Percentiles rank a stretch among this genome's conserved stretches.
These are phyloP conservation scores for Oryza rufipogon DNA, from an alignment of 176 grass and related monocot species.

Conservation along the genomic window DNA sequence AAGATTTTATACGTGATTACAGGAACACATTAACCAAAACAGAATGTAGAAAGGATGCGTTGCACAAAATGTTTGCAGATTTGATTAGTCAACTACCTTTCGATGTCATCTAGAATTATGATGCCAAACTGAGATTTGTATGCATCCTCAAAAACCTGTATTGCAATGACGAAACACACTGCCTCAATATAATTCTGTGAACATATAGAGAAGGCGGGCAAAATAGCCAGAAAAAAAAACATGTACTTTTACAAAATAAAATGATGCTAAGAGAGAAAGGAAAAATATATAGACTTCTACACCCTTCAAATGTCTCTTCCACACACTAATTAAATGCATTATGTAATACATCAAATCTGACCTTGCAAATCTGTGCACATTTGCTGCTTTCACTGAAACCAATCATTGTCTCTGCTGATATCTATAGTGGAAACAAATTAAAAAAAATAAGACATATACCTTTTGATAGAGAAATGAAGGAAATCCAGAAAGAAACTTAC, in stretches of 20 bases:
- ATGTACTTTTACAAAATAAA: not conserved
- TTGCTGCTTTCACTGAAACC: constrained; percentile 93
- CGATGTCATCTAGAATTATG: constrained; percentile 96
- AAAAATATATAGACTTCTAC: constrained; percentile 16
- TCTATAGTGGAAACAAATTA: constrained; percentile 50
- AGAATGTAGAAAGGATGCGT: not conserved
- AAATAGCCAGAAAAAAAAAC: constrained; percentile 19
- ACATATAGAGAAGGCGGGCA: not conserved
- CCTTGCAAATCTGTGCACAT: constrained; percentile 92
- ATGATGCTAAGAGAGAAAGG: not conserved
- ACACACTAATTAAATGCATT: constrained; percentile 30
- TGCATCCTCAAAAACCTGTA: constrained; percentile 98
- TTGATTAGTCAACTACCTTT: constrained; percentile 45
- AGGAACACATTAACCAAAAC: constrained; percentile 22
- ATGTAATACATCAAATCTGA: constrained; percentile 40
- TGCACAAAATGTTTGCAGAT: not conserved
- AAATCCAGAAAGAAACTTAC: constrained; percentile 58
- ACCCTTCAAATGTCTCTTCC: constrained; percentile 23
- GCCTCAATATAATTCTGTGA: constrained; percentile 20
- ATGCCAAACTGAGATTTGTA: constrained; percentile 97
- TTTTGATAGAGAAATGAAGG: not conserved
- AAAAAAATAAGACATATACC: not conserved
- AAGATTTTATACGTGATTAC: constrained; percentile 26
- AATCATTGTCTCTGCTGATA: constrained; percentile 96
- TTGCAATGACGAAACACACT: constrained; percentile 1